phyloP scores from a whole-genome alignment of 345 rosid genomes.

The Hibiscus tridactylites region DNA sequence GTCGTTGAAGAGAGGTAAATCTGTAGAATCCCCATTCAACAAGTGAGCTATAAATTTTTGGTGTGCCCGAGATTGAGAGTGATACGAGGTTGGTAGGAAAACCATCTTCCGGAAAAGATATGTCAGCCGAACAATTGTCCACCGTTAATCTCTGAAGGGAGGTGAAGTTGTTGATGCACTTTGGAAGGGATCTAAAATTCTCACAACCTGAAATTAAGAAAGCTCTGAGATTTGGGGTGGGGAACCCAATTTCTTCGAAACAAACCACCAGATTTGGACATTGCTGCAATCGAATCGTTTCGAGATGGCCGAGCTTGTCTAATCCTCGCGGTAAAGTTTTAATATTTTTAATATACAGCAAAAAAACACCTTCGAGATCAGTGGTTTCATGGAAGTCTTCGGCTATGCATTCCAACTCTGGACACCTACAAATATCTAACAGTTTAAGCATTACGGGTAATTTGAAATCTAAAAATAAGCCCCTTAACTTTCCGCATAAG shows the following conservation, averaged over 20 bases:
- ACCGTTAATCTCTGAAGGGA: background rate
- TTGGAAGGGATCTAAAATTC: background rate
- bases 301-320: background rate
- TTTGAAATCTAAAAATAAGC: background rate
- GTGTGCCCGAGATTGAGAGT: background rate
- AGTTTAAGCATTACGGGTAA: background rate
- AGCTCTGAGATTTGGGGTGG: background rate
- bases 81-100: background rate
- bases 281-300: accelerated
- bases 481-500: background rate
- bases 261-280: background rate
- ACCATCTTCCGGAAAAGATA: background rate
- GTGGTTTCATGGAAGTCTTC: background rate
- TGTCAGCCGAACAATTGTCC: background rate
- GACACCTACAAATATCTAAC: background rate
- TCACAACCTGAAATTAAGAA: background rate
- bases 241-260: background rate
- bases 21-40: background rate
- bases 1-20: background rate
- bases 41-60: background rate
- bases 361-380: accelerated
- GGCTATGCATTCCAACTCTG: background rate
- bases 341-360: accelerated
- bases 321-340: background rate
- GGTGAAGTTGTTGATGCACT: background rate